Conservation (phyloP, 2,329 filamentous ascomycete species). For the Fusarium solani-melongenae region DNA sequence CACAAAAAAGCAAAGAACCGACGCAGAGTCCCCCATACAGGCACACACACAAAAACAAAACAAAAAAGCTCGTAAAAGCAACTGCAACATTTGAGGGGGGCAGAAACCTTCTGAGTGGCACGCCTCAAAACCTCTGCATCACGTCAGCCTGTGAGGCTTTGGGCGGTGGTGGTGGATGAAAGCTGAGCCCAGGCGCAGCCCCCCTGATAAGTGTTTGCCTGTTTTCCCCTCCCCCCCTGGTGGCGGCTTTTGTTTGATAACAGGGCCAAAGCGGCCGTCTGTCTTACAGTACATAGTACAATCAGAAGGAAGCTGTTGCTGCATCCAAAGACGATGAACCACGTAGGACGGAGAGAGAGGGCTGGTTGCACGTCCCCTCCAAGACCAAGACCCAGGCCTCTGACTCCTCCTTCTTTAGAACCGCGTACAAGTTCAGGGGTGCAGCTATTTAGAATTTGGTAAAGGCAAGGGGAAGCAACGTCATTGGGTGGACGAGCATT, state of each 20-base stretch:
- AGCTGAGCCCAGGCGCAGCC: not conserved
- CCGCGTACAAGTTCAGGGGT: slow-evolving; percentile 22
- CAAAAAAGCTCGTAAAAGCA: slow-evolving; percentile 4
- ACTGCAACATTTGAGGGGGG: not conserved
- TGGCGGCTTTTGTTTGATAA: slow-evolving; percentile 9
- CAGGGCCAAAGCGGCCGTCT: slow-evolving; percentile 3
- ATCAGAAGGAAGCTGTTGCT: not conserved
- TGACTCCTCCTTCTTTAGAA: slow-evolving; percentile 11
- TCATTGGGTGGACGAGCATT: slow-evolving; percentile 20
- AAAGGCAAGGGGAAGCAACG: slow-evolving; percentile 17
- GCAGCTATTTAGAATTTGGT: slow-evolving; percentile 21
- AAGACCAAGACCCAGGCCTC: slow-evolving; percentile 16
- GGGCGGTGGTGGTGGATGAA: not conserved
- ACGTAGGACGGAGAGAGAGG: slow-evolving; percentile 23
- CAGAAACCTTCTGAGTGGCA: slow-evolving; percentile 10
- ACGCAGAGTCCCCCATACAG: not conserved
- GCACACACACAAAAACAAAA: not conserved
- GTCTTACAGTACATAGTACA: not conserved
- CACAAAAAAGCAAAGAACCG: slow-evolving; percentile 26
- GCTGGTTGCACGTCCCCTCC: slow-evolving; percentile 22
- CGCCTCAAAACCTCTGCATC: slow-evolving; percentile 26
- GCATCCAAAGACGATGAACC: slow-evolving; percentile 14
- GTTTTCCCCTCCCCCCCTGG: not conserved
- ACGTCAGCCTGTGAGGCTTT: slow-evolving; percentile 31
- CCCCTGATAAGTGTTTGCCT: slow-evolving; percentile 2